A percentile compares a stretch with the other conserved stretches of the same genome.
phyloP scores from a whole-genome alignment of 164 flowering plant genomes.

The Kingdonia uniflora region DNA sequence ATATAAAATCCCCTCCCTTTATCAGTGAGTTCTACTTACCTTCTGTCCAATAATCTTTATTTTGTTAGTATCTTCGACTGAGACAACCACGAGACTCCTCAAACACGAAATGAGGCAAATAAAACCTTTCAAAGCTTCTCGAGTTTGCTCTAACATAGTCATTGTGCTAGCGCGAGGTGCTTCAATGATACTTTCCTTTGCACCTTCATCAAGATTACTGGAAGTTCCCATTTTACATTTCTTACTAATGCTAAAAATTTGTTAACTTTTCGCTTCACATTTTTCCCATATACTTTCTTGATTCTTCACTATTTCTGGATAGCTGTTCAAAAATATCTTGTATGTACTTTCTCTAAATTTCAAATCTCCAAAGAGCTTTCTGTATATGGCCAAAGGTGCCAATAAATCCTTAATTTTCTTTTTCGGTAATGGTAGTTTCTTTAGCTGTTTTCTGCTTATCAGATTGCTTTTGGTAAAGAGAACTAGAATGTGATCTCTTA shows the following conservation, averaged over 20 bases:
- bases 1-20: too few species aligned
- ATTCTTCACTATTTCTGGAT: constrained; percentile 45
- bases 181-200: constrained; percentile 16
- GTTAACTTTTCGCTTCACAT: constrained; percentile 16
- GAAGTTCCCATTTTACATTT: neutral
- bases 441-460: constrained; percentile 21
- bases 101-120: too few species aligned
- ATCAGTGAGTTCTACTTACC: too few species aligned
- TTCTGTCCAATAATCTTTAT: too few species aligned
- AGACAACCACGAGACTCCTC: too few species aligned
- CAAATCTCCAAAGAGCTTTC: constrained; percentile 41
- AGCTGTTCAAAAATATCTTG: constrained; percentile 31
- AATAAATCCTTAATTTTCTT: constrained; percentile 14
- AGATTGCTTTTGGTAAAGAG: constrained; percentile 36
- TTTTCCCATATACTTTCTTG: constrained; percentile 34
- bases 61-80: too few species aligned
- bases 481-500: constrained; percentile 50
- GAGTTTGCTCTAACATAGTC: constrained; percentile 51
- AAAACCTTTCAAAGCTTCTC: too few species aligned
- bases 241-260: too few species aligned
- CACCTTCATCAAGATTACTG: constrained; percentile 19
- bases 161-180: constrained; percentile 8
- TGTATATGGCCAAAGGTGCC: constrained; percentile 38
- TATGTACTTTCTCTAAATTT: constrained; percentile 55
- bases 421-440: constrained; percentile 1